phyloP scores from a whole-genome alignment of 441 rosid genomes.

The Lepidium campestre region DNA sequence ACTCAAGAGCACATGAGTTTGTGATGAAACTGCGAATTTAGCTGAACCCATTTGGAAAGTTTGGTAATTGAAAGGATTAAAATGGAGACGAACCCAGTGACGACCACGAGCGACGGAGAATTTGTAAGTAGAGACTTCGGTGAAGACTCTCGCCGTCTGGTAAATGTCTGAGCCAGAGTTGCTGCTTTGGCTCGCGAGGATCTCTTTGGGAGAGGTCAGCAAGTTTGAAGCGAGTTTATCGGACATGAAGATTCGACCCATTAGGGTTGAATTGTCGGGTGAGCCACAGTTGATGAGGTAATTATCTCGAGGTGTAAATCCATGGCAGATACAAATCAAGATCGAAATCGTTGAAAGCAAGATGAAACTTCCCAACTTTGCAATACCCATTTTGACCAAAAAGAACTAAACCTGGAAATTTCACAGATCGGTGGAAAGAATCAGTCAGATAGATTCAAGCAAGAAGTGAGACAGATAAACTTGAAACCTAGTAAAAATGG shows the following conservation, averaged over 20 bases:
- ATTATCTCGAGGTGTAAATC: conserved; percentile 63
- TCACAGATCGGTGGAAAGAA: neutral
- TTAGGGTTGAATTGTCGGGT: conserved; percentile 38
- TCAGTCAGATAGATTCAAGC: neutral
- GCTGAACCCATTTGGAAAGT: conserved; percentile 53
- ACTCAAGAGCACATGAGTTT: conserved; percentile 46
- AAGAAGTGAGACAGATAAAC: neutral
- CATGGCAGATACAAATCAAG: conserved; percentile 42
- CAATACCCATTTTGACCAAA: conserved; percentile 30
- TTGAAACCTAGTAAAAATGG: neutral
- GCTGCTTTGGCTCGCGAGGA: conserved; percentile 27
- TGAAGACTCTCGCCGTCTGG: conserved; percentile 69
- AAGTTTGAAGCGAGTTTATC: conserved; percentile 57
- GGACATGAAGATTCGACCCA: conserved; percentile 53
- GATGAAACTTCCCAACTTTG: conserved; percentile 18
- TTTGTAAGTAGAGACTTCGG: conserved; percentile 47
- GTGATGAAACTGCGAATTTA: conserved; percentile 53
- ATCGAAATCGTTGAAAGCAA: conserved; percentile 37
- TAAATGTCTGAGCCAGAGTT: conserved; percentile 42
- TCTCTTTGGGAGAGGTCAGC: conserved; percentile 45
- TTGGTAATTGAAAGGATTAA: conserved; percentile 54
- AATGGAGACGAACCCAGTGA: conserved; percentile 87
- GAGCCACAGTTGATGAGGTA: conserved; percentile 85
- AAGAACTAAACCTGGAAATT: neutral
- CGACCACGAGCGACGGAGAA: conserved; percentile 61